Conservation (phyloP, 2,329 filamentous ascomycete species). For the Macroventuria anomochaeta region DNA sequence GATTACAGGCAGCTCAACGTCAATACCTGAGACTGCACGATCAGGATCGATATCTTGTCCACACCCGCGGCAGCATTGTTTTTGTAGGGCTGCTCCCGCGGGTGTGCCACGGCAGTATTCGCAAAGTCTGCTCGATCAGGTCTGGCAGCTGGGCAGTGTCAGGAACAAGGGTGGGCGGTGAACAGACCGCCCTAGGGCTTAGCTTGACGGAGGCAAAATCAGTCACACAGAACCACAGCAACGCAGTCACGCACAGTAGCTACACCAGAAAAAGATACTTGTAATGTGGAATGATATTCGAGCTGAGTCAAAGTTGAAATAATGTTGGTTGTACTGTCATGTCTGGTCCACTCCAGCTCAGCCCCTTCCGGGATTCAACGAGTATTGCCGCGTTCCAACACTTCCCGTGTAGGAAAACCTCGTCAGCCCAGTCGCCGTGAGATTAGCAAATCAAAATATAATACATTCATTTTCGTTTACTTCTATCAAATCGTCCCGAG, state of each 20-base stretch:
- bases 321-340: too few species aligned
- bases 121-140: conserved; percentile 21
- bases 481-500: conserved; percentile 2
- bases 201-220: conserved; percentile 1
- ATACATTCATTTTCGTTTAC: rapidly evolving
- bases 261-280: neutral
- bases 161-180: conserved; percentile 16
- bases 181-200: conserved; percentile 7
- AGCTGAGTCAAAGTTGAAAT: too few species aligned
- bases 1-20: conserved; percentile 7
- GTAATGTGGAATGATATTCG: neutral
- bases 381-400: too few species aligned
- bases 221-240: neutral
- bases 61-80: conserved; percentile 11
- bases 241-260: neutral
- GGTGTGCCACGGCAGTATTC: conserved; percentile 15
- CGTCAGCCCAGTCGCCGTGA: neutral
- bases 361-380: too few species aligned
- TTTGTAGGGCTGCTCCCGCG: conserved; percentile 7
- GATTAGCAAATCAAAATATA: neutral
- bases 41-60: conserved; percentile 2
- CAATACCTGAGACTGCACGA: neutral
- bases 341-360: too few species aligned
- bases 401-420: too few species aligned
- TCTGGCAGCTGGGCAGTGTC: conserved; percentile 18